phyloP scores from a whole-genome alignment of 192 early-diverging fungal species.

The Coemansia sp. region DNA sequence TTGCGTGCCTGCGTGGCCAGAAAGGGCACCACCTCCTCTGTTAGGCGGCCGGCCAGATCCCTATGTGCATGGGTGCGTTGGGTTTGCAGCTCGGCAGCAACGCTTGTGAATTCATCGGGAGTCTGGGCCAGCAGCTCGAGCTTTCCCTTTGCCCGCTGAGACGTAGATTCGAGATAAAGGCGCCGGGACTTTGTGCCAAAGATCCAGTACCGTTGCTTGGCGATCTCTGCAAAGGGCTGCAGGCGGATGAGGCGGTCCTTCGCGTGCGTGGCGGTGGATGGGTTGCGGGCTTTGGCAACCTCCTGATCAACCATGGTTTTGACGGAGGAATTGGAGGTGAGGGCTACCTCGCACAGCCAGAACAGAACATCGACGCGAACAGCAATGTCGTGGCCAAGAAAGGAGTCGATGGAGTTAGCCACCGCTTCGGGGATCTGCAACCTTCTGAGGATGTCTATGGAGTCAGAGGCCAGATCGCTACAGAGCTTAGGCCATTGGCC shows the following conservation, averaged over 20 bases:
- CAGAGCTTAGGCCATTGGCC: slow-evolving; percentile 48
- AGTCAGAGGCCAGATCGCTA: slow-evolving; percentile 31
- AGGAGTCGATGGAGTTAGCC: slow-evolving; percentile 47
- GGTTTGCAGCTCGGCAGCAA: slow-evolving; percentile 21
- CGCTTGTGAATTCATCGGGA: slow-evolving; percentile 28
- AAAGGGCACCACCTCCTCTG: slow-evolving; percentile 34
- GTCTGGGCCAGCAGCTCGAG: slow-evolving; percentile 50
- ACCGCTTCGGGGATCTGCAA: slow-evolving; percentile 44
- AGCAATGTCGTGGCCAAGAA: slow-evolving; percentile 22
- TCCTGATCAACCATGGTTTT: slow-evolving; percentile 41
- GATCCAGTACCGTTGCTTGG: slow-evolving; percentile 55
- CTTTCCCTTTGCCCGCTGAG: slow-evolving; percentile 32
- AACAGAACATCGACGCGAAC: slow-evolving; percentile 51
- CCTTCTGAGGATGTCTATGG: slow-evolving; percentile 31
- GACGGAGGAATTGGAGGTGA: slow-evolving; percentile 42
- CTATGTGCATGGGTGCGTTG: slow-evolving; percentile 35
- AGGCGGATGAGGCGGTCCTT: slow-evolving; percentile 20
- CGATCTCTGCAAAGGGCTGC: slow-evolving; percentile 45
- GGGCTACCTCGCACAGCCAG: slow-evolving; percentile 44
- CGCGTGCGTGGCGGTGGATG: slow-evolving; percentile 10
- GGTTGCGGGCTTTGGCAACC: slow-evolving; percentile 22
- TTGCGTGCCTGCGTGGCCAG: slow-evolving; percentile 34
- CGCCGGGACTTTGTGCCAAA: slow-evolving; percentile 51
- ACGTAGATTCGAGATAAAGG: slow-evolving; percentile 39
- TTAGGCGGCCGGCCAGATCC: slow-evolving; percentile 27